Evolutionary conservation across 2,329 filamentous ascomycete species (phyloP).

Genomic region (Fusarium scirpi): DNA sequence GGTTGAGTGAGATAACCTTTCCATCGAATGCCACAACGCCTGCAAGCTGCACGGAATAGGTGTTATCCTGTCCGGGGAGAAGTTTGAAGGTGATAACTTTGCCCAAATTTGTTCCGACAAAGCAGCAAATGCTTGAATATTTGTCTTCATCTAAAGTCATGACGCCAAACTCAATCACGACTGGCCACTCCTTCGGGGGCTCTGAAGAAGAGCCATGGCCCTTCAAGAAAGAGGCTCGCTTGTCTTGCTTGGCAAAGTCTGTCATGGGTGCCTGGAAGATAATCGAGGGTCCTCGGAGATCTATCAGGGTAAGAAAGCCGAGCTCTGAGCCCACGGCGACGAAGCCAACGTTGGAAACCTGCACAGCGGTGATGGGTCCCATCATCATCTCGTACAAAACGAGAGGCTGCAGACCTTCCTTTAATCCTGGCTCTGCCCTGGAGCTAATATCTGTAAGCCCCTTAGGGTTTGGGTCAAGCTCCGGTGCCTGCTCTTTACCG

Average conservation of each 20-base stretch:
- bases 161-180: conserved; percentile 88
- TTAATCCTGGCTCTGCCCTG: conserved; percentile 77
- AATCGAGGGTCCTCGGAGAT: conserved; percentile 86
- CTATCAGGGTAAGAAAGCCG: conserved; percentile 83
- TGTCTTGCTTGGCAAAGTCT: conserved; percentile 82
- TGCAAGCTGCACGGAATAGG: conserved; percentile 77
- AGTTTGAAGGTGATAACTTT: conserved; percentile 92
- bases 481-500: conserved; percentile 69
- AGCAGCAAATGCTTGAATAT: conserved; percentile 93
- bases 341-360: conserved; percentile 93
- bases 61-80: conserved; percentile 75
- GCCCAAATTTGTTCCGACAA: conserved; percentile 88
- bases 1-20: conserved; percentile 78
- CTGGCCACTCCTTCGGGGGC: conserved; percentile 76
- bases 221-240: conserved; percentile 78
- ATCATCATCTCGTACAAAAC: conserved; percentile 86
- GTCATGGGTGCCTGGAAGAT: conserved; percentile 80
- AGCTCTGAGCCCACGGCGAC: conserved; percentile 87
- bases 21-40: conserved; percentile 77
- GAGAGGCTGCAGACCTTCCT: conserved; percentile 83
- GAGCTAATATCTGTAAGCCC: conserved; percentile 79
- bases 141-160: conserved; percentile 94
- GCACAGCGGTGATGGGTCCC: conserved; percentile 81
- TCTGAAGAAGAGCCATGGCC: conserved; percentile 52
- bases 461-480: conserved; percentile 71